Evolutionary conservation across 305 asterid species (phyloP), one percentile per base, ranked within the genome.

Genomic region (Solanum hybrid): DNA sequence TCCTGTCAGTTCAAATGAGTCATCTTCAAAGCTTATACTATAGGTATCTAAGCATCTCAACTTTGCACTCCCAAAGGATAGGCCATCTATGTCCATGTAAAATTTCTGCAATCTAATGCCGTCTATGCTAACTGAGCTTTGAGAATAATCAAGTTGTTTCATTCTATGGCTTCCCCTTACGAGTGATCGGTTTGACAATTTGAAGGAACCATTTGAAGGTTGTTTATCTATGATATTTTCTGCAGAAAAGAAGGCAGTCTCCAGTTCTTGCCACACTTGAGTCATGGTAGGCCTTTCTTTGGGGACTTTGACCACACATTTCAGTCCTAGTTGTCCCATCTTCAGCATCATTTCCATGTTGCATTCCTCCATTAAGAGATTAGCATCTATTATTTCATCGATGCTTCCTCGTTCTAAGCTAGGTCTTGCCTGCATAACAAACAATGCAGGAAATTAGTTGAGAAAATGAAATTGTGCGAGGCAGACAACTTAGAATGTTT

Each of bases 241-340:
- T 13, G 29, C 79, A 12, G 77, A 40, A 34, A 88, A 32, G 36
- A 93, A 92, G 38, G 95, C 93, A 5, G 92, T 87, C 87, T 96
- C 96, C 36, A 95, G 93, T 90, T 94, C 95, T 91, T 91, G 92
- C 94, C 94, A 91, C 35, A 94, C 95, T 89, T 91, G 95, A 73
- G 91, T 90, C 96, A 95, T 96, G 13, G 95, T 93, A 38, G 98
- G 98, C 94, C 97, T 93, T 90, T 92, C 89, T 91, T 93, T 95
- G 9, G 98, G 98, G 81, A 82, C 93, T 89, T 90, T 93, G 27
- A 73, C 95, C 88, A 92, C 97, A 85, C 98, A 96, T 91, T 90
- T 94, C 90, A 96, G 91, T 22, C 94, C 96, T 40, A 95, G 88
- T 34, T 91, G 94, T 87, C 95, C 98, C 97, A 96, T 94, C 85